Evolutionary conservation across 768 basidiomycete species (phyloP).

Genomic region (Tephrocybe sp.): DNA sequence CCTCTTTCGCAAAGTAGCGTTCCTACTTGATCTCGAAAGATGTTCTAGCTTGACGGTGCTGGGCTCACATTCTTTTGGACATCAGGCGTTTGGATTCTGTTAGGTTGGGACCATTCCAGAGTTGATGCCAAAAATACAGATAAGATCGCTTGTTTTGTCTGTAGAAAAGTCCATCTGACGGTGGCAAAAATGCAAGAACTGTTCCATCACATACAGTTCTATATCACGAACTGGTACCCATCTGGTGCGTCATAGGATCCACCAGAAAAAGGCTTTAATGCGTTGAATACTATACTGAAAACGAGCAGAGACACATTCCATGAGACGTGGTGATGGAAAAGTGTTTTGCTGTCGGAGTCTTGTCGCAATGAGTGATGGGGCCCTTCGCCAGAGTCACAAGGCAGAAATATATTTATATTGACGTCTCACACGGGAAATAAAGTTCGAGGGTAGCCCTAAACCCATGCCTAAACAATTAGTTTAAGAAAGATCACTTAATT

Average conservation of each 20-base stretch:
- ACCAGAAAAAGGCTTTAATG: not conserved
- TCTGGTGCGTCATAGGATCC: conserved; percentile 22
- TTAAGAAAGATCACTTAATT: no score
- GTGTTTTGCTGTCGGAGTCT: no score
- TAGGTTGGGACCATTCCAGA: conserved; percentile 29
- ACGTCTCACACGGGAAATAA: no score
- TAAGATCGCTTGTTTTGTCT: conserved; percentile 46
- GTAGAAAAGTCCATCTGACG: conserved; percentile 51
- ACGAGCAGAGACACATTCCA: conserved; percentile 53
- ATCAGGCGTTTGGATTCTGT: not conserved
- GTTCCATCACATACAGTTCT: conserved; percentile 40
- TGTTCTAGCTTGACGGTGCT: not conserved
- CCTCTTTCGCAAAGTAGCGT: not conserved
- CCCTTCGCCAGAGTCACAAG: no score
- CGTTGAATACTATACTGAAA: conserved; percentile 33
- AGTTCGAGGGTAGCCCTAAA: no score
- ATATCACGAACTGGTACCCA: conserved; percentile 60
- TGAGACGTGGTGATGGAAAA: no score
- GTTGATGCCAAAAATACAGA: conserved; percentile 19
- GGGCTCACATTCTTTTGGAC: not conserved
- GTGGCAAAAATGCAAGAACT: conserved; percentile 26
- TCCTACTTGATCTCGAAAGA: not conserved
- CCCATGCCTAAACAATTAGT: no score
- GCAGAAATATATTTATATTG: no score
- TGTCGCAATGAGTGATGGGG: no score